phyloP scores from a whole-genome alignment of 305 asterid genomes.

The Fraxinus baroniana region DNA sequence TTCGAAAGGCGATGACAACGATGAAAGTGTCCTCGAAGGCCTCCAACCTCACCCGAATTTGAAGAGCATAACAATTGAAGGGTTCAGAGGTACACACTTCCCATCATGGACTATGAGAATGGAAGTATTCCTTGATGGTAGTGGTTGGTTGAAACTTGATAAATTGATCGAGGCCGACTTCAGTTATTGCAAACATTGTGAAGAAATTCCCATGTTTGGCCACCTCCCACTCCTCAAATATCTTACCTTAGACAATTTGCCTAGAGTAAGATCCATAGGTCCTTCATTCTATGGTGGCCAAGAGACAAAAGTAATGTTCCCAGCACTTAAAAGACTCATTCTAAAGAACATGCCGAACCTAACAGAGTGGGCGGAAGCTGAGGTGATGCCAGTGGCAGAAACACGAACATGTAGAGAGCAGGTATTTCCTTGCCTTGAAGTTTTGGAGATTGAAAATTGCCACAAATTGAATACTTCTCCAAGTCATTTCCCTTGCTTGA shows the following conservation, averaged over 20 bases:
- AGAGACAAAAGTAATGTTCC: conserved; percentile 21
- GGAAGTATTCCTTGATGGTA: background rate
- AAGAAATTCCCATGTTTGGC: conserved; percentile 36
- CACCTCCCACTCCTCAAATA: conserved; percentile 33
- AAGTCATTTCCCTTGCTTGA: conserved; percentile 20
- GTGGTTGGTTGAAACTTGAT: background rate
- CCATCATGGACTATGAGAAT: conserved; percentile 12
- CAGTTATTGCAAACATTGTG: conserved; percentile 3
- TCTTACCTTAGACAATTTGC: conserved; percentile 8
- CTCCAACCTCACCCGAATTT: conserved; percentile 29
- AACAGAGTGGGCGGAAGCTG: conserved; percentile 28
- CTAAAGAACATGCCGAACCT: conserved; percentile 21
- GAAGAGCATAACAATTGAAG: background rate
- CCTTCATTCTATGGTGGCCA: conserved; percentile 26
- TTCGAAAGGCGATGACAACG: background rate
- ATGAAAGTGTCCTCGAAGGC: conserved; percentile 26
- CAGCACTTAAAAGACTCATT: conserved; percentile 19
- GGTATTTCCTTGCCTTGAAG: conserved; percentile 29
- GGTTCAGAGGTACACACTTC: background rate
- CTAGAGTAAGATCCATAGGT: conserved; percentile 20
- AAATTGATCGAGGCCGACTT: background rate
- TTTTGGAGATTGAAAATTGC: background rate
- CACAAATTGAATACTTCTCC: conserved; percentile 19
- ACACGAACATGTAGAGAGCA: background rate
- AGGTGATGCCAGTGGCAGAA: background rate